Evolutionary conservation across 768 basidiomycete genomes (phyloP).

Genomic region (Dacryopinax spathularia): DNA sequence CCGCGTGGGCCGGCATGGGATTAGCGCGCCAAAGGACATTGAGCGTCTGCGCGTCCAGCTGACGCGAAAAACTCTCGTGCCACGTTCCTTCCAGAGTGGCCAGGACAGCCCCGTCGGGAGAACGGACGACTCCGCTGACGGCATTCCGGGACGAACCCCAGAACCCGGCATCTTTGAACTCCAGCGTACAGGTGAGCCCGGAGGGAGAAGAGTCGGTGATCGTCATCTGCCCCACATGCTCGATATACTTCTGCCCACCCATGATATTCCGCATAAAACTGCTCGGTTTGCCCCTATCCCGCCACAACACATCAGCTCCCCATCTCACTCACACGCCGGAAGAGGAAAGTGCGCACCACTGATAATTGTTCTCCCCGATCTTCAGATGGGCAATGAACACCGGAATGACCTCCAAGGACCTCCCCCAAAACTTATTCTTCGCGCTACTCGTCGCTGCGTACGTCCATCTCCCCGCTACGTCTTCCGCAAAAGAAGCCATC

Average conservation of each 20-base stretch:
- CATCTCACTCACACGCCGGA: not conserved
- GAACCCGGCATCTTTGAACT: conserved; percentile 76
- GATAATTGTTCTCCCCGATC: conserved; percentile 52
- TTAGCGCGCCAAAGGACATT: conserved; percentile 63
- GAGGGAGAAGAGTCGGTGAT: conserved; percentile 51
- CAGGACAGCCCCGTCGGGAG: conserved; percentile 37
- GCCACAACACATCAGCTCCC: not conserved
- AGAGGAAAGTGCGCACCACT: conserved; percentile 39
- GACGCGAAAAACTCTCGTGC: conserved; percentile 68
- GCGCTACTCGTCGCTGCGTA: conserved; percentile 62
- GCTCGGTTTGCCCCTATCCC: conserved; percentile 61
- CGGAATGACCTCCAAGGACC: conserved; percentile 73
- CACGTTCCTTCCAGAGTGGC: conserved; percentile 75
- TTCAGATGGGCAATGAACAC: conserved; percentile 53
- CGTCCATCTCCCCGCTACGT: conserved; percentile 62
- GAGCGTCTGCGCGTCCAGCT: conserved; percentile 47
- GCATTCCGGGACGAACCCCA: conserved; percentile 60
- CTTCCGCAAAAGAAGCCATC: conserved; percentile 75
- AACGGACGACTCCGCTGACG: conserved; percentile 47
- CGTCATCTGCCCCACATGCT: conserved; percentile 66
- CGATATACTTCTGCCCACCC: conserved; percentile 82
- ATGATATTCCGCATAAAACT: conserved; percentile 81
- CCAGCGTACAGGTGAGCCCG: conserved; percentile 48
- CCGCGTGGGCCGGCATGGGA: conserved; percentile 56
- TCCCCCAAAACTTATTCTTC: conserved; percentile 84